phyloP scores from a whole-genome alignment of 805 yeast species.

The Cyberlindnera euphorbiiphila region DNA sequence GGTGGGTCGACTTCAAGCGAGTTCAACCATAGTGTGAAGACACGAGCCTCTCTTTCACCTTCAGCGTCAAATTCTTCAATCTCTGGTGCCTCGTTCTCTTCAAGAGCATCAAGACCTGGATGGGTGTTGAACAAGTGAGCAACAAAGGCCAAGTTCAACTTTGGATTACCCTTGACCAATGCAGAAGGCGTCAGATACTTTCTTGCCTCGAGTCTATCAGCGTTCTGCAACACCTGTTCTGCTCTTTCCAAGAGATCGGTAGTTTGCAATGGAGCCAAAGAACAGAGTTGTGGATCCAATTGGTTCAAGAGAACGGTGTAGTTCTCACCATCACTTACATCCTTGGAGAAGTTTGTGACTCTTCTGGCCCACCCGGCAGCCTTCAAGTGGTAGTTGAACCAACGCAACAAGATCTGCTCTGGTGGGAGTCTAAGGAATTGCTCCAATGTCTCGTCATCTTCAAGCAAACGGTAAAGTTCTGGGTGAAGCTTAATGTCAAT shows the following conservation, averaged over 20 bases:
- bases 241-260: constrained; percentile 75
- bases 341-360: constrained; percentile 81
- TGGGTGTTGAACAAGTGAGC: constrained; percentile 95
- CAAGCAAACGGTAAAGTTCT: constrained; percentile 88
- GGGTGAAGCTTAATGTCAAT: constrained; percentile 96
- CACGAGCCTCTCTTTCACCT: constrained; percentile 99
- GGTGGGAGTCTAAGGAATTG: constrained; percentile 96
- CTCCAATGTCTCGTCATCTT: constrained; percentile 95
- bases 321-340: constrained; percentile 92
- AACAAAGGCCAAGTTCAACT: constrained; percentile 93
- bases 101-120: constrained; percentile 95
- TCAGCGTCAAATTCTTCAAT: constrained; percentile 98
- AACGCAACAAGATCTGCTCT: constrained; percentile 91
- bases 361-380: constrained; percentile 88
- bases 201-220: constrained; percentile 88
- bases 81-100: constrained; percentile 86
- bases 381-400: constrained; percentile 95
- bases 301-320: constrained; percentile 88
- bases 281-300: constrained; percentile 78
- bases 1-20: constrained; percentile 96
- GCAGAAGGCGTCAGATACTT: constrained; percentile 93
- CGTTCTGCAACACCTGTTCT: constrained; percentile 77
- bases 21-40: constrained; percentile 95
- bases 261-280: constrained; percentile 77
- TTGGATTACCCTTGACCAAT: constrained; percentile 93